Evolutionary conservation across 805 yeast species (phyloP).

Genomic region (Zygosaccharomyces bisporus): DNA sequence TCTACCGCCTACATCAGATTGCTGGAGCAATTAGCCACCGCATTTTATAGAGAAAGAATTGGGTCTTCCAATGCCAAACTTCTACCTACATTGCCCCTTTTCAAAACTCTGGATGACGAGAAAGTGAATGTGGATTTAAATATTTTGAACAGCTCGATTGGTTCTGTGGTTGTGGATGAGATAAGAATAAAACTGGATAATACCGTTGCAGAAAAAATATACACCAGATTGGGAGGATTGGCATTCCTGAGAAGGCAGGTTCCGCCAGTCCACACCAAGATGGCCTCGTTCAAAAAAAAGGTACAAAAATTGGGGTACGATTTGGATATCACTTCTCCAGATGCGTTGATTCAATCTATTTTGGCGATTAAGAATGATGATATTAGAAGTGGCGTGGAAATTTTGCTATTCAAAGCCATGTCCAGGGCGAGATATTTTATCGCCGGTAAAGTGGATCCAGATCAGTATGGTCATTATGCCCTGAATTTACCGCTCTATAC

Average conservation of each 20-base stretch:
- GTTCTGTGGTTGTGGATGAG: slow-evolving; percentile 64
- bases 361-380: slow-evolving; percentile 57
- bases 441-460: slow-evolving; percentile 83
- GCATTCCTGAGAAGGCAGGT: slow-evolving; percentile 86
- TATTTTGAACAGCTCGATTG: slow-evolving; percentile 58
- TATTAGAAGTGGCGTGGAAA: slow-evolving; percentile 70
- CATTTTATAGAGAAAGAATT: slow-evolving; percentile 28
- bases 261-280: slow-evolving; percentile 74
- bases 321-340: slow-evolving; percentile 70
- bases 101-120: slow-evolving; percentile 85
- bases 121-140: slow-evolving; percentile 67
- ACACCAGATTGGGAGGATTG: slow-evolving; percentile 70
- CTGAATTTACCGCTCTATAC: slow-evolving; percentile 83
- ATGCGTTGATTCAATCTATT: slow-evolving; percentile 68
- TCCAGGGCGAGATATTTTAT: slow-evolving; percentile 81
- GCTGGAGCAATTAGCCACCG: slow-evolving; percentile 25
- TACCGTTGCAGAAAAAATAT: slow-evolving; percentile 77
- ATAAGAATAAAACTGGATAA: slow-evolving; percentile 75
- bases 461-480: slow-evolving; percentile 72
- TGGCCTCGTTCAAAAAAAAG: slow-evolving; percentile 73
- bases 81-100: slow-evolving; percentile 50
- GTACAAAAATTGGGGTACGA: slow-evolving; percentile 61
- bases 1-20: slow-evolving; percentile 15
- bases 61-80: slow-evolving; percentile 17
- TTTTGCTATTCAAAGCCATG: slow-evolving; percentile 76